Base-by-base conservation (phyloP, 257 asterid genomes). In the Solanum piurae region DNA sequence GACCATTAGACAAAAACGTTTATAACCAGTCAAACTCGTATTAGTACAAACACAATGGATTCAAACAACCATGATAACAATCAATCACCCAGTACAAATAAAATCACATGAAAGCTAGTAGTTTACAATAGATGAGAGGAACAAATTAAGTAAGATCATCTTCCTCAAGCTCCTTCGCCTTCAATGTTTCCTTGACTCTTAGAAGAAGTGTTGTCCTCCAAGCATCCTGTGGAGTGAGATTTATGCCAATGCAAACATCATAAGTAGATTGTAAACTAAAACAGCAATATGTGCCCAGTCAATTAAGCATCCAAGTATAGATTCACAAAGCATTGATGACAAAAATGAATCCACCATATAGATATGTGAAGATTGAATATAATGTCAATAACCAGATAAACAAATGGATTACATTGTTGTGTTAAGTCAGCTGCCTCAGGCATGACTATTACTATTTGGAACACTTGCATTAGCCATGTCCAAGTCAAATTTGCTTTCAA, bases 181-280 rank as follows among this genome's bases (percentile, higher is more conserved):
- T 96, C 91, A 96, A 66, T 34, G 97, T 92, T 89, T 96, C 99
- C 97, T 95, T 96, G 90, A 95, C 98, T 94, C 99, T 95, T 92
- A 96, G 90, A 25, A 96, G 94, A 79, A 96, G 98, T 33, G 98
- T 94, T 4, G 99, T 96, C 92, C 94, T 96, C 98, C 96, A 94
- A 36, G 94, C 95, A 92, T 96, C 99, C 99, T 96, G 89, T 2
- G 72, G 27, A 83, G 86, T 11, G 49, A 52, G 71, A 69, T 23
- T 87, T 20, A 46, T 7, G 68, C 60, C 82, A 86, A 82, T 69
- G 49, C 27, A 12, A 79, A 79, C 75, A 42, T 21, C 34, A 55
- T 27, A 18, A 83, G 84, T 18, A 37, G 25, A 23, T n/a, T 40
- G 82, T 37, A 31, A 29, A 60, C 14, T 49, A 77, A 20, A 20